Base-by-base conservation (phyloP, 768 basidiomycete genomes). In the Tylopilus intermedius region DNA sequence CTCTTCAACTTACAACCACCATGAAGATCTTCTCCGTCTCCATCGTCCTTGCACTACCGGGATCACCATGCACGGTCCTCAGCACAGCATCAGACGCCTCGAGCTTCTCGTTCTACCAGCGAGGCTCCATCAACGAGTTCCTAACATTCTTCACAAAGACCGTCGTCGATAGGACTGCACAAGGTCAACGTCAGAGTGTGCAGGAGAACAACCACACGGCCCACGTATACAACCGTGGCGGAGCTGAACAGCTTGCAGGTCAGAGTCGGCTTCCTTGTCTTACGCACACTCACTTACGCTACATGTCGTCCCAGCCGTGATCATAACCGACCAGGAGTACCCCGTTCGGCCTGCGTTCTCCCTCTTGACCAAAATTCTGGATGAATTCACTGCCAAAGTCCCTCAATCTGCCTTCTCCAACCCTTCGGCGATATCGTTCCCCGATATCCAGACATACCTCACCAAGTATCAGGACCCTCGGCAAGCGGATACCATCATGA, bases 401-500 rank as follows among this genome's bases (percentile, higher is more conserved):
- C 88, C 89, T 6, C 80, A 85, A 61, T 75, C 83, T 0, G 74
- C 84, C 8, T 92, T 79, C 71, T 70, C 73, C 56, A 84, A 81
- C 50, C 84, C 87, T 10, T 66, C 80, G 0, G 66, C 83, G 6
- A 89, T 87, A 67, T 84, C 79, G 45, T 97, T 87, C 79, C 84
- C 84, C 43, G 85, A 82, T 62, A 80, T 88, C 64, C 76, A 81
- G 42, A 78, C 75, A 5, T 97, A 93, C 67, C 71, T 97, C 40
- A 75, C 82, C 67, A 95, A 93, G 72, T 98, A 96, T 68, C 95
- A 99, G 72, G 95, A 99, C 71, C 95, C 95, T 9, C 80, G 84
- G 58, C 93, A 97, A 72, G 95, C 95, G 6, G 95, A 99, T 74
- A 87, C 90, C 18, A 97, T 99, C 66, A 95, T 98, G 94, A 82